Base-by-base conservation (phyloP, 768 basidiomycete species). In the Lactarius evosmus region DNA sequence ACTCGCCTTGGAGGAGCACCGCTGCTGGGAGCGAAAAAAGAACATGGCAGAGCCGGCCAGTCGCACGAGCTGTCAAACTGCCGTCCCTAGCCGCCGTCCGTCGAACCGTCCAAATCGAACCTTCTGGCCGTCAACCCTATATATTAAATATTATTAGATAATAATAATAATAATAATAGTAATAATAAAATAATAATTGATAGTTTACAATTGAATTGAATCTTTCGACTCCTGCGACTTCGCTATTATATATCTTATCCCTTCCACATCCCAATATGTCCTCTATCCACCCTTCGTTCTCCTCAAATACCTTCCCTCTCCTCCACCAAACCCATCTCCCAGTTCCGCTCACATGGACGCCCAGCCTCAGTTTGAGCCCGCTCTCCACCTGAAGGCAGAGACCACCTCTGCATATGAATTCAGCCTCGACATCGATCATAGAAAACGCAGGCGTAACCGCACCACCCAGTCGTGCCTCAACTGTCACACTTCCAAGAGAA, bases 401-500 rank as follows among this genome's bases (percentile, higher is more conserved):
- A 52, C 65, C 11, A 52, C 64, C 27, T 53, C 59, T 16, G 40
- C 62, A 25, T 63, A 62, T 57, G 58, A 70, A 54, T 87, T 86
- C 77, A 82, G 82, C 61, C 76, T 84, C 62, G 87, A 89, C 75
- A 86, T 83, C 25, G 84, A 88, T 78, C 87, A 88, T 70, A 82
- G 90, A 76, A 93, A 89, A 74, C 82, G 93, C 70, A 87, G 93
- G 73, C 83, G 94, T 72, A 96, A 96, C 78, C 82, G 94, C 72
- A 95, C 93, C 53, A 95, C 93, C 2, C 90, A 95, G 78, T 91
- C 89, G 27, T 87, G 85, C 70, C 78, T 87, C 63, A 92, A 92
- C 71, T 96, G 94, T 78, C 94, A 96, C 76, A 94, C 93, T 51
- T 94, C 93, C 59, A 96, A 96, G 78, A 80, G 94, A 70, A 95